These are phyloP conservation scores for Talaromyces sp. DNA, from an alignment of 2,329 filamentous ascomycete genomes.

Conservation along the genomic window DNA sequence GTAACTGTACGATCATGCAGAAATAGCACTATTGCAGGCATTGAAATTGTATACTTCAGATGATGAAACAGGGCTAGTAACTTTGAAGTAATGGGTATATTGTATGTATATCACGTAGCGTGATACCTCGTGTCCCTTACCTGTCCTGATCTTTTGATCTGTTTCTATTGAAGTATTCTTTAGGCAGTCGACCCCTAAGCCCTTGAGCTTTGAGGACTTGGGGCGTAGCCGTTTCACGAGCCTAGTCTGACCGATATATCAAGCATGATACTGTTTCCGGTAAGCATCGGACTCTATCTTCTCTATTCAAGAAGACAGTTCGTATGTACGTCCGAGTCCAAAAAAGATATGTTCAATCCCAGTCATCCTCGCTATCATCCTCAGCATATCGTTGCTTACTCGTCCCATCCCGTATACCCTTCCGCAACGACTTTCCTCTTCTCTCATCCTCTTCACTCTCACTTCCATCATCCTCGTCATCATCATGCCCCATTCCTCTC, in stretches of 20 bases:
- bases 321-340: not conserved
- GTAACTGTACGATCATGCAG: conserved; percentile 23
- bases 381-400: conserved; percentile 33
- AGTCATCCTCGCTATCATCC: conserved; percentile 45
- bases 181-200: too few relatives aligned
- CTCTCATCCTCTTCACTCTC: conserved; percentile 26
- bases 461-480: conserved; percentile 24
- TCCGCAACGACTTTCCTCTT: conserved; percentile 22
- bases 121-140: not conserved
- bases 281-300: not conserved
- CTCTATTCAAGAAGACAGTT: not conserved
- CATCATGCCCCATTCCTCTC: conserved; percentile 28
- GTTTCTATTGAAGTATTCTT: not conserved
- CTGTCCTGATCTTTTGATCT: not conserved
- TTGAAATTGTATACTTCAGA: conserved; percentile 1
- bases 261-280: not conserved
- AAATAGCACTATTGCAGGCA: not conserved
- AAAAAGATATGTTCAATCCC: conserved; percentile 41
- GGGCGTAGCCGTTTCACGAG: not conserved
- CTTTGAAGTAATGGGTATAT: conserved; percentile 5
- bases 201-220: not conserved
- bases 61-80: not conserved
- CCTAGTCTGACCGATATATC: not conserved
- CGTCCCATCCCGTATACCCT: conserved; percentile 29
- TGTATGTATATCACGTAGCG: not conserved